Percentiles rank a stretch among this genome's conserved stretches.
These are phyloP conservation scores for Tubosaeta brunneosetosa DNA, from an alignment of 768 basidiomycete genomes.

Conservation along the genomic window DNA sequence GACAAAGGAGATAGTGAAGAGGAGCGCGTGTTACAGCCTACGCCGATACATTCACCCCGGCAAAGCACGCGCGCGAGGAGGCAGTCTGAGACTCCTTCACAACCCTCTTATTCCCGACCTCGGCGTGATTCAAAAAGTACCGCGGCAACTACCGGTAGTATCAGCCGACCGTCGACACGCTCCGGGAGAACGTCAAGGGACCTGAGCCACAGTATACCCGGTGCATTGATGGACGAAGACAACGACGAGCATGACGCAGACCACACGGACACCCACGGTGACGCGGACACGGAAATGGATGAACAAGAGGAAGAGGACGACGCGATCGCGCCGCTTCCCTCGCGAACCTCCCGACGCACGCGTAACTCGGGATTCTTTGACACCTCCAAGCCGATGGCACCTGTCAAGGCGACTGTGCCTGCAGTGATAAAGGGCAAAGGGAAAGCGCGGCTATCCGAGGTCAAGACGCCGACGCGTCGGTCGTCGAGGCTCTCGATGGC, in stretches of 20 bases:
- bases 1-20: slow-evolving; percentile 23
- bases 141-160: neutral
- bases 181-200: slow-evolving; percentile 6
- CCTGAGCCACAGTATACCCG: slow-evolving; percentile 37
- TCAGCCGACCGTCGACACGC: neutral
- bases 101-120: slow-evolving; percentile 7
- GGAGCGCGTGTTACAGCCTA: slow-evolving; percentile 4
- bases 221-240: slow-evolving; percentile 40
- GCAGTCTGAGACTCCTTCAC: slow-evolving; percentile 13
- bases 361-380: slow-evolving; percentile 10
- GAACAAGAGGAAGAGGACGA: slow-evolving; percentile 36
- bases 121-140: slow-evolving; percentile 7
- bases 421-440: slow-evolving; percentile 12
- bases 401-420: neutral
- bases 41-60: slow-evolving; percentile 12
- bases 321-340: slow-evolving; percentile 31
- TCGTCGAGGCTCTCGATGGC: slow-evolving; percentile 38
- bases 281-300: slow-evolving; percentile 15
- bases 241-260: slow-evolving; percentile 25
- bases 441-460: slow-evolving; percentile 17
- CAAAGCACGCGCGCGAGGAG: slow-evolving; percentile 8
- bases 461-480: slow-evolving; percentile 29
- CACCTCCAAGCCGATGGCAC: slow-evolving; percentile 1
- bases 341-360: slow-evolving; percentile 19
- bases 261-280: slow-evolving; percentile 20